Evolutionary conservation across 2,329 filamentous ascomycete species (phyloP).

Genomic region (Huntiella bhutanensis): DNA sequence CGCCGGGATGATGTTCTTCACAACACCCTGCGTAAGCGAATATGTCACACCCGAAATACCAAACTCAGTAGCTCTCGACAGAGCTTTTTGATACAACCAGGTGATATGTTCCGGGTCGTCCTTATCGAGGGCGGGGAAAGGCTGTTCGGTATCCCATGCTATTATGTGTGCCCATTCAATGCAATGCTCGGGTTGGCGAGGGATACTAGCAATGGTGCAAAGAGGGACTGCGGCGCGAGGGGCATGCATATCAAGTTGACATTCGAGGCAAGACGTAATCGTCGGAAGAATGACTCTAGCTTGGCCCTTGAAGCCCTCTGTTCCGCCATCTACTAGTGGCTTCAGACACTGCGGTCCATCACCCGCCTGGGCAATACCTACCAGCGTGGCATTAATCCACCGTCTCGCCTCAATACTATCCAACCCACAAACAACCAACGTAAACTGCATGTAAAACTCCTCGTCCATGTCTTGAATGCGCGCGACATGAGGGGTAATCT

Average conservation of each 20-base stretch:
- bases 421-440: conserved; percentile 78
- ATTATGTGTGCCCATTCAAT: conserved; percentile 98
- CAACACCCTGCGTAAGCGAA: conserved; percentile 84
- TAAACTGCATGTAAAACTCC: conserved; percentile 93
- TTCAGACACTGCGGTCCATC: conserved; percentile 73
- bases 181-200: conserved; percentile 91
- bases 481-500: conserved; percentile 83
- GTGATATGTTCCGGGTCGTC: conserved; percentile 93
- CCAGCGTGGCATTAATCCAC: conserved; percentile 92
- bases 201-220: conserved; percentile 90
- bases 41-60: conserved; percentile 87
- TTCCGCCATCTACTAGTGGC: conserved; percentile 88
- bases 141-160: conserved; percentile 77
- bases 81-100: conserved; percentile 84
- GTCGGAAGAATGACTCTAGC: conserved; percentile 81
- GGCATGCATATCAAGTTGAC: conserved; percentile 94
- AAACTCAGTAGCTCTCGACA: conserved; percentile 67
- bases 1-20: conserved; percentile 98
- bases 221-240: conserved; percentile 92
- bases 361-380: conserved; percentile 64
- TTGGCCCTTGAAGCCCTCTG: conserved; percentile 96
- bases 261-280: conserved; percentile 91
- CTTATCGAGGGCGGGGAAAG: conserved; percentile 73
- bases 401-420: conserved; percentile 95
- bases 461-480: conserved; percentile 95